Evolutionary conservation across 805 yeast genomes (phyloP).

Genomic region (Jamesozyma lodderae): DNA sequence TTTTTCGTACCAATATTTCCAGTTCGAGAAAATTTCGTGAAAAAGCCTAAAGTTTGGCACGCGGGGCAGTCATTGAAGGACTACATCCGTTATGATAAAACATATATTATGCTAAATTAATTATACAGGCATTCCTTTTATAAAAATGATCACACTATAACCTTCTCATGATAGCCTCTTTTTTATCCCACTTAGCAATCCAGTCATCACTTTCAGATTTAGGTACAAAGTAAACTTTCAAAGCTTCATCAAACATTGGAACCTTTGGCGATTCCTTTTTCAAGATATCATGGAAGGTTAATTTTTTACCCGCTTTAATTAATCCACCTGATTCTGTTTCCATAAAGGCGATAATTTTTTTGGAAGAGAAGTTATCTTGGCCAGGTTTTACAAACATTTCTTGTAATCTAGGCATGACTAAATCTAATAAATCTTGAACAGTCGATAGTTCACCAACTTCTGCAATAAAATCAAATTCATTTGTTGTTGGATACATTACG

Average conservation of each 20-base stretch:
- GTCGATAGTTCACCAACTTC: slow-evolving; percentile 66
- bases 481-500: slow-evolving; percentile 71
- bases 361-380: slow-evolving; percentile 49
- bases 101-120: no score
- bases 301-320: slow-evolving; percentile 74
- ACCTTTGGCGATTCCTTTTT: slow-evolving; percentile 53
- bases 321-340: slow-evolving; percentile 81
- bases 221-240: slow-evolving; percentile 73
- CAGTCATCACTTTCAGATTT: slow-evolving; percentile 55
- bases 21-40: no score
- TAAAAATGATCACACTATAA: no score
- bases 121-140: no score
- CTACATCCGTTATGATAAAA: no score
- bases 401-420: slow-evolving; percentile 56
- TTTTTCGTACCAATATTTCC: no score
- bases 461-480: slow-evolving; percentile 75
- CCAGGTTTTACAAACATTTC: slow-evolving; percentile 56
- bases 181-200: slow-evolving; percentile 59
- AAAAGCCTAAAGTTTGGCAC: no score
- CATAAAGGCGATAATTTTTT: slow-evolving; percentile 62
- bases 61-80: no score
- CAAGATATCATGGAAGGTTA: slow-evolving; percentile 54
- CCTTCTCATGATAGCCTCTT: slow-evolving; percentile 46
- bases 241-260: slow-evolving; percentile 67
- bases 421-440: slow-evolving; percentile 50